Conservation (phyloP, 139 green algal genomes). For the Yamagishiella unicocca region DNA sequence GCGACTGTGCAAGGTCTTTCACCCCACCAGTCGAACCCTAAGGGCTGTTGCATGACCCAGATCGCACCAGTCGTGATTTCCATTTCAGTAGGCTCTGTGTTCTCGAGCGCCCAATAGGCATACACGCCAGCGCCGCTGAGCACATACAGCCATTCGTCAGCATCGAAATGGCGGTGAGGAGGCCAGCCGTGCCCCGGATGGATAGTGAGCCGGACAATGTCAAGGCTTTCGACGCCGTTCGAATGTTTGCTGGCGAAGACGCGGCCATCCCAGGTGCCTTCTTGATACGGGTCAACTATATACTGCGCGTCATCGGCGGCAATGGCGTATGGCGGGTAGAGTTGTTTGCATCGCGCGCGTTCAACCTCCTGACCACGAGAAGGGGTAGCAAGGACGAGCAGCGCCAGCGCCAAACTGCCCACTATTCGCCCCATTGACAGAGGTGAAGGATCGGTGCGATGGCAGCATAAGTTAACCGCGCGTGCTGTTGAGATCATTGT, state of each 20-base stretch:
- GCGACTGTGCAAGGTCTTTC: too few species aligned
- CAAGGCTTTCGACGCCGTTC: constrained; percentile 2
- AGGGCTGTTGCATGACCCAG: too few species aligned
- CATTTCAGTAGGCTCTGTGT: background rate
- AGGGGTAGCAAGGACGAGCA: too few species aligned
- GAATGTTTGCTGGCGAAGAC: constrained; percentile 4
- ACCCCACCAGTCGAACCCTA: too few species aligned
- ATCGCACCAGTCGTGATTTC: too few species aligned
- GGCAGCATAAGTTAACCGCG: too few species aligned
- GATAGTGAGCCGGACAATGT: background rate
- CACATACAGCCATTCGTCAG: constrained; percentile 32
- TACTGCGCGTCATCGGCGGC: background rate
- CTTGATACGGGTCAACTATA: background rate
- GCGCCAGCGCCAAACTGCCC: too few species aligned
- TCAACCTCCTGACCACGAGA: too few species aligned
- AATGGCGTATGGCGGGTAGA: background rate
- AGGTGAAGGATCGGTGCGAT: too few species aligned
- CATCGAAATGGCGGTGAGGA: constrained; percentile 3
- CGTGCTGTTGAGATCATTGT: too few species aligned
- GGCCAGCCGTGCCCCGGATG: background rate
- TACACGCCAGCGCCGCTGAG: background rate
- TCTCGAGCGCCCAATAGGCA: background rate
- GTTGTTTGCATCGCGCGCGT: background rate
- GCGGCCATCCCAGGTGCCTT: background rate
- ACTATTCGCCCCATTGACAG: too few species aligned